Percentiles rank a stretch among this genome's conserved stretches.
These are phyloP conservation scores for Suhomyces faveliae DNA, from an alignment of 805 yeast genomes.

Conservation along the genomic window DNA sequence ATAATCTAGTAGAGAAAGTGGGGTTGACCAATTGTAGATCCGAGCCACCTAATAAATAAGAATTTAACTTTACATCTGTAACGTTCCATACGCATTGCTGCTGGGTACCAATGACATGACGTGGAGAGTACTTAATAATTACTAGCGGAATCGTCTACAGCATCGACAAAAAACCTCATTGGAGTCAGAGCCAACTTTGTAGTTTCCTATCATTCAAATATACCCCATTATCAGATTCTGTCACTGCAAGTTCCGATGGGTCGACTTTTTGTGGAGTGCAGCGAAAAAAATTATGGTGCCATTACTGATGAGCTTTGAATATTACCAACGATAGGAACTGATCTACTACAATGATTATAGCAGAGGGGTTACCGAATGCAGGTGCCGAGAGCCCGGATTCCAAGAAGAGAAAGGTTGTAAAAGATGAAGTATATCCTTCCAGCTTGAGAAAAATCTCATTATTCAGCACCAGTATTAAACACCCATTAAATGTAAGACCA, in stretches of 20 bases:
- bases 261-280: background rate
- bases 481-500: constrained; percentile 75
- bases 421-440: constrained; percentile 8
- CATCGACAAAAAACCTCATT: no score
- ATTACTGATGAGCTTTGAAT: constrained; percentile 5
- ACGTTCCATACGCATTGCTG: no score
- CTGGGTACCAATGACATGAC: no score
- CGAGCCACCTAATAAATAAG: no score
- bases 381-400: background rate
- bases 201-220: background rate
- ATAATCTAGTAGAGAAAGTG: no score
- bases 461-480: constrained; percentile 40
- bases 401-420: constrained; percentile 7
- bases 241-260: no score
- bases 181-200: no score
- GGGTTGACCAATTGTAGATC: no score
- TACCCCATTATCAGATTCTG: background rate
- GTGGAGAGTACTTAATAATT: no score
- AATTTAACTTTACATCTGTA: no score
- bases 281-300: background rate
- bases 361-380: background rate
- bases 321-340: background rate
- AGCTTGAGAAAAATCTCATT: constrained; percentile 15
- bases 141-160: no score
- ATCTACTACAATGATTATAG: background rate